Evolutionary conservation across 1,139 yeast species (phyloP), one percentile per base, ranked within the genome.

Genomic region (Wickerhamiella pararugosa): DNA sequence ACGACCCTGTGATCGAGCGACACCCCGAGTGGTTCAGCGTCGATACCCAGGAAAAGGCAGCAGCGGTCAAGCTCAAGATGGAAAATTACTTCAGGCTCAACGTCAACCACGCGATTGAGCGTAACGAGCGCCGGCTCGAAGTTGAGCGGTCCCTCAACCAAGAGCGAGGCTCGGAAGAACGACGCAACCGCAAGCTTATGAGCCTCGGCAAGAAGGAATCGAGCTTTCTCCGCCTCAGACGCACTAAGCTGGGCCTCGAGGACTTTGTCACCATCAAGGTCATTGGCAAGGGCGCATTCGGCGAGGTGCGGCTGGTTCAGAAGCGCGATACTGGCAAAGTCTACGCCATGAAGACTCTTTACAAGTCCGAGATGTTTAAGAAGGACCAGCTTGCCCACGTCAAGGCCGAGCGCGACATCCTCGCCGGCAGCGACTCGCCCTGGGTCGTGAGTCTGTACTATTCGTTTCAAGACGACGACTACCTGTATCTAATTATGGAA

Each of bases 241-340:
- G 86, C 50, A 77, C 86, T 8, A 69, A 76, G 50, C 63, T 78
- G 41, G 68, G 75, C 2, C 65, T 77, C 36, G 79, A 73, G 39
- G 86, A 77, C 57, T 77, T 77, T 54, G 67, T 63, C 32, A 78
- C 84, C 4, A 80, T 77, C 47, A 77, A 77, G 56, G 84, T 77
- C 32, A 77, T 77, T 51, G 86, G 86, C 37, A 78, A 78, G 54
- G 86, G 86, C 39, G 84, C 84, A 1, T 78, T 78, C 59, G 86
- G 86, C 36, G 86, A 77, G 55, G 84, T 78, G 32, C 64, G 83
- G 37, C 66, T 77, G 46, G 86, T 77, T 11, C 86, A 77, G 53
- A 78, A 77, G 62, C 67, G 65, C 44, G 84, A 77, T 55, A 77
- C 81, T 7, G 86, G 84, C 38, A 77, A 78, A 57, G 77, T 77